Evolutionary conservation across 139 green algal genomes (phyloP).

Genomic region (Eudorina sp.): DNA sequence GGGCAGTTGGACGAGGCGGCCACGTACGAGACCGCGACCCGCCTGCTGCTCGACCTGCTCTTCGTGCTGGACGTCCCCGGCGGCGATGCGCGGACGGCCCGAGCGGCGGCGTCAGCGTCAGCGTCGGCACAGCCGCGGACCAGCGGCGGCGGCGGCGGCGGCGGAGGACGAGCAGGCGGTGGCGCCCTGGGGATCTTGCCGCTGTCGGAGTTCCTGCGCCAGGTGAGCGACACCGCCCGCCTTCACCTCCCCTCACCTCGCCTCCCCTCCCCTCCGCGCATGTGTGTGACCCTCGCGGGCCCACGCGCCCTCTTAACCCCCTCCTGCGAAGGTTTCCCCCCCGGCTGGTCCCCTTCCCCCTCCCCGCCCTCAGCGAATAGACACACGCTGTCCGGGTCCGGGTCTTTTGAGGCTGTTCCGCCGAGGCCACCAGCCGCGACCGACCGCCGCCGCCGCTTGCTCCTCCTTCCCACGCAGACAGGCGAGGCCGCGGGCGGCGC

Average conservation of each 20-base stretch:
- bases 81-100: background rate
- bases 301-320: no score
- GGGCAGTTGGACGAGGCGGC: background rate
- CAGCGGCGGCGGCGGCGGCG: background rate
- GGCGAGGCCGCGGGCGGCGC: conserved; percentile 6
- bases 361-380: no score
- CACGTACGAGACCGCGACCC: no score
- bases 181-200: background rate
- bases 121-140: background rate
- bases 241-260: background rate
- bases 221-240: background rate
- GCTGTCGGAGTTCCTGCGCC: conserved; percentile 3
- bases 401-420: no score
- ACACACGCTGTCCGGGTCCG: no score
- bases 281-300: no score
- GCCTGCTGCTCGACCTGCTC: background rate
- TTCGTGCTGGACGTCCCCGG: conserved; percentile 4
- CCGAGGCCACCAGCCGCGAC: no score
- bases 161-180: background rate
- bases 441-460: background rate
- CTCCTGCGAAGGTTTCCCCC: no score
- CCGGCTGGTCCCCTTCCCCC: no score
- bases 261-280: no score
- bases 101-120: background rate
- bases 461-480: background rate